Percentiles rank a stretch among this genome's conserved stretches.
phyloP scores from a whole-genome alignment of 2,329 filamentous ascomycete genomes.

The Chaetomium sp. region DNA sequence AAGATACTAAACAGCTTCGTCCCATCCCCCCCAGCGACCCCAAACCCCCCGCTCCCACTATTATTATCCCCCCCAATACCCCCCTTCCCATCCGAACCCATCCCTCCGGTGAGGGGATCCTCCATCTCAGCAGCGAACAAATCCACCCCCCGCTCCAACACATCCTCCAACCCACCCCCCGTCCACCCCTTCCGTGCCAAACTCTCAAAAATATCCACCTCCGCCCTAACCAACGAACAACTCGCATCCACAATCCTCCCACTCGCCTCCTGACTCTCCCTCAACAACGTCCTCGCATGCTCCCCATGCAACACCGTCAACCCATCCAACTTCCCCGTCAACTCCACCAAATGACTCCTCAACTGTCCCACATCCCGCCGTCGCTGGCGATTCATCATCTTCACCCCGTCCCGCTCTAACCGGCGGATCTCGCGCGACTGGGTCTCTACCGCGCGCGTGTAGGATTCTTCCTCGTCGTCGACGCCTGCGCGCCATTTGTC shows the following conservation, averaged over 20 bases:
- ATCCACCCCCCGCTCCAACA: conserved; percentile 58
- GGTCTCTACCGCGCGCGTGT: conserved; percentile 47
- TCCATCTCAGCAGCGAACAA: conserved; percentile 33
- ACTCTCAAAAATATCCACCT: conserved; percentile 64
- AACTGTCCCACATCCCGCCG: conserved; percentile 56
- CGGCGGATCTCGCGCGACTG: conserved; percentile 56
- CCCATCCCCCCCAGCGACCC: conserved; percentile 29
- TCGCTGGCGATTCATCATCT: conserved; percentile 53
- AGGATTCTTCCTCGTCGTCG: conserved; percentile 58
- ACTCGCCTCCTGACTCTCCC: conserved; percentile 60
- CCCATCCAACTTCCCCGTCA: conserved; percentile 57
- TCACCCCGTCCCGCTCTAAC: conserved; percentile 59
- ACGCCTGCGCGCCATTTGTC: conserved; percentile 58
- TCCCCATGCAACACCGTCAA: conserved; percentile 54
- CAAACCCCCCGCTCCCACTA: conserved; percentile 28
- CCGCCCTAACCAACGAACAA: conserved; percentile 59
- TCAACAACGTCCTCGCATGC: conserved; percentile 52
- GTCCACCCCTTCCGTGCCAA: conserved; percentile 62
- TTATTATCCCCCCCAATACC: conserved; percentile 27
- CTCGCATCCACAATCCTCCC: conserved; percentile 56
- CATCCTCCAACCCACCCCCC: conserved; percentile 59
- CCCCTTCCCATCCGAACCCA: conserved; percentile 8
- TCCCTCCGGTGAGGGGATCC: background rate
- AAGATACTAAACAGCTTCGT: conserved; percentile 58
- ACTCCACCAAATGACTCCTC: conserved; percentile 55